phyloP scores from a whole-genome alignment of 164 flowering plant species.

The Nymphaea thermarum region DNA sequence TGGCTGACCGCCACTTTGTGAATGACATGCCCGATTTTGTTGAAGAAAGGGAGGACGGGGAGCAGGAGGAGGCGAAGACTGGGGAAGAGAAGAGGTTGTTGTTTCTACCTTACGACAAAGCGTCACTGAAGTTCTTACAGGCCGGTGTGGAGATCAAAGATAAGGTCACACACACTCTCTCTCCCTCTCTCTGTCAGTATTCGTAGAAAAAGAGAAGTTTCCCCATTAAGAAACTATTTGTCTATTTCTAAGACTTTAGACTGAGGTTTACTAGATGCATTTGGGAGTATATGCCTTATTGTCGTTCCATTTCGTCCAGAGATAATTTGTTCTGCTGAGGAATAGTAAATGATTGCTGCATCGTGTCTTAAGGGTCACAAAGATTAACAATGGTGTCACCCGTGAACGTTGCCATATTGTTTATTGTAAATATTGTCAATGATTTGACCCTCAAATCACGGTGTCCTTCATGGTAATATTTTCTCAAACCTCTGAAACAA shows the following conservation, averaged over 20 bases:
- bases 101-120: conserved; percentile 29
- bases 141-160: conserved; percentile 51
- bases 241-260: too few species aligned
- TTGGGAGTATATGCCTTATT: background rate
- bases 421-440: too few species aligned
- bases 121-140: conserved; percentile 24
- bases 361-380: too few species aligned
- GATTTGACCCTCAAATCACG: too few species aligned
- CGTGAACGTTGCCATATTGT: too few species aligned
- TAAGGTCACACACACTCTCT: conserved; percentile 15
- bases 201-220: background rate
- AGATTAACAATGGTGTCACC: too few species aligned
- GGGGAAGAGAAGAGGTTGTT: conserved; percentile 23
- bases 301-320: too few species aligned
- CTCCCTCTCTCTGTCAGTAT: background rate
- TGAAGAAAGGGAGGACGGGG: conserved; percentile 9
- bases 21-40: conserved; percentile 50
- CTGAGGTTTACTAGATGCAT: background rate
- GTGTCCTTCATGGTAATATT: too few species aligned
- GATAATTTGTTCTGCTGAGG: too few species aligned
- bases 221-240: too few species aligned
- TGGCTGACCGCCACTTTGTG: conserved; percentile 64
- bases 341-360: too few species aligned
- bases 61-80: background rate
- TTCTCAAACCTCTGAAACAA: too few species aligned